Evolutionary conservation across 176 grass and related monocot genomes (phyloP), one percentile per base, ranked within the genome.

Genomic region (Alopecurus myosuroides): DNA sequence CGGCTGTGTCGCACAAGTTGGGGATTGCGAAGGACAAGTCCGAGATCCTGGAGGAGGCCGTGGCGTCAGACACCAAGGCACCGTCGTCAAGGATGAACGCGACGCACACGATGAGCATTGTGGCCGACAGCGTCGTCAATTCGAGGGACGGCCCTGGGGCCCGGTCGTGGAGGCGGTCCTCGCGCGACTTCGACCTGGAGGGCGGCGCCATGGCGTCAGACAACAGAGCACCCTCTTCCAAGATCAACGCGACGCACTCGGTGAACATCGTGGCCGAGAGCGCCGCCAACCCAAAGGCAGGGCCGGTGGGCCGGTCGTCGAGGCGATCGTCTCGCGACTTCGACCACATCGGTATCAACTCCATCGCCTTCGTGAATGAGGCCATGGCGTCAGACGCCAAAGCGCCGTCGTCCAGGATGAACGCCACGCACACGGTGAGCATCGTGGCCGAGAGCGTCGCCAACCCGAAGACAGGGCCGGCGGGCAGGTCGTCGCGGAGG

Each of bases 281-380:
- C 79, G 80, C 81, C 33, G 64, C 12, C 19, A 90, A 81, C 25
- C 64, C 84, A 7, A 87, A 83, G 71, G 28, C 83, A 44, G 86
- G 62, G 14, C 71, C 86, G 22, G 86, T 66, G 22, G 93, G 78
- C 44, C 63, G 89, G 64, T 96, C 93, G 11, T 99, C 91, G 40
- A 64, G 89, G 81, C 70, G 86, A 6, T 92, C 93, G 11, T 99
- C 97, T 0, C 78, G 93, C 14, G 97, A 98, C 77, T 93, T 95
- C 63, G 93, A 95, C 60, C 84, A 94, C 42, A 80, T 86, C 6
- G 81, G 79, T 22, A 46, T 46, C 0, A 94, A 74, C 83, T 89
- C 90, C 17, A 91, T 93, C 79, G 82, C 89, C 7, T 93, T 91
- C 19, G 68, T 92, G 63, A 50, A 74, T 11, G 74, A 85, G 33